Evolutionary conservation across 306 rosid species (phyloP).

Genomic region (Hippophae rhamnoides): DNA sequence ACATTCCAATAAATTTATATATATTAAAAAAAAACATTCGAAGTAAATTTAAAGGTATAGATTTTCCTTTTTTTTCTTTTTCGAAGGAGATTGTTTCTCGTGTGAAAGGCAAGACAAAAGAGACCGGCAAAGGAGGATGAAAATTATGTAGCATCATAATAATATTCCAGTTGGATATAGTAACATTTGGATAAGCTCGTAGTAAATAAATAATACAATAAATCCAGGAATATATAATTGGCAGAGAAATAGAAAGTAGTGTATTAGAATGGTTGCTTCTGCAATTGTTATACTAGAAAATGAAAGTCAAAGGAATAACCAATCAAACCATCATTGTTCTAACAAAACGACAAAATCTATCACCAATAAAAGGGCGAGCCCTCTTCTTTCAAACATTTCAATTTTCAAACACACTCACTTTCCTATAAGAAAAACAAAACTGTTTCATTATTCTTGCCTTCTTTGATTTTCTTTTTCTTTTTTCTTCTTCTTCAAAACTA

Average conservation of each 20-base stretch:
- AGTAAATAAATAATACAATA: slow-evolving; percentile 6
- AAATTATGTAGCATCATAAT: slow-evolving; percentile 11
- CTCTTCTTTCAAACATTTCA: slow-evolving; percentile 43
- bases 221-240: slow-evolving; percentile 19
- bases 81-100: not conserved
- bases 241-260: not conserved
- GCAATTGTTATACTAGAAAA: slow-evolving; percentile 26
- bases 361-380: slow-evolving; percentile 49
- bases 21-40: too few relatives aligned
- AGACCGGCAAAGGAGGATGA: not conserved
- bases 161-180: slow-evolving; percentile 28
- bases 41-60: too few relatives aligned
- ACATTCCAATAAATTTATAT: too few relatives aligned
- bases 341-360: slow-evolving; percentile 45
- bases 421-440: not conserved
- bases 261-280: slow-evolving; percentile 11
- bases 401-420: slow-evolving; percentile 55
- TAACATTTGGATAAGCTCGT: slow-evolving; percentile 27
- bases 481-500: not conserved
- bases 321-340: slow-evolving; percentile 35
- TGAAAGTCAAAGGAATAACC: slow-evolving; percentile 53
- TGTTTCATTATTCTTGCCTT: not conserved
- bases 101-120: not conserved
- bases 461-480: not conserved
- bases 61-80: too few relatives aligned